Evolutionary conservation across 1,284 basidiomycete genomes (phyloP).

Genomic region (Sutorius eximius): DNA sequence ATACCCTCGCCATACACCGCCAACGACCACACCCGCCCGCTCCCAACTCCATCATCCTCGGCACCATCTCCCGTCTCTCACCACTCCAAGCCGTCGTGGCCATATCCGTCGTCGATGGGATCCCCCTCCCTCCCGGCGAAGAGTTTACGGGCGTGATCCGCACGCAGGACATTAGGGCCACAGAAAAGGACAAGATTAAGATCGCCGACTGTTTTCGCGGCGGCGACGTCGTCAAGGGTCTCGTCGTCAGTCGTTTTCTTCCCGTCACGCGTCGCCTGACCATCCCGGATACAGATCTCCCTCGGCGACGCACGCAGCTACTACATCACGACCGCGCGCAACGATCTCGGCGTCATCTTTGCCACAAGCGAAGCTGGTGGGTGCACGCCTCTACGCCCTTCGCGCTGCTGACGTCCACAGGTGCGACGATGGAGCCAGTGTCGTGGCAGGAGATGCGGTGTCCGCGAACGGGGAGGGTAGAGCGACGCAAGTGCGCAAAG

Average conservation of each 20-base stretch:
- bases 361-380: slow-evolving; percentile 80
- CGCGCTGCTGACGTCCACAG: slow-evolving; percentile 37
- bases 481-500: slow-evolving; percentile 89
- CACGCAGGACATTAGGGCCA: slow-evolving; percentile 87
- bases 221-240: slow-evolving; percentile 91
- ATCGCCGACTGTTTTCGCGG: slow-evolving; percentile 94
- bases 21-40: slow-evolving; percentile 67
- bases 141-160: slow-evolving; percentile 94
- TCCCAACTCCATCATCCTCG: slow-evolving; percentile 74
- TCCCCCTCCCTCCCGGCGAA: slow-evolving; percentile 86
- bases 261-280: not conserved
- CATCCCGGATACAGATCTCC: slow-evolving; percentile 62
- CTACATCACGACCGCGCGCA: slow-evolving; percentile 92
- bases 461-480: slow-evolving; percentile 75
- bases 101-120: slow-evolving; percentile 87
- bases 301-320: slow-evolving; percentile 92
- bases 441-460: slow-evolving; percentile 94
- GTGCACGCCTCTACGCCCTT: slow-evolving; percentile 12
- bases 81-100: slow-evolving; percentile 86
- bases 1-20: slow-evolving; percentile 60
- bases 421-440: slow-evolving; percentile 78
- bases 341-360: slow-evolving; percentile 91
- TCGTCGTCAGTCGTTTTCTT: slow-evolving; percentile 68
- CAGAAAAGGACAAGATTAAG: slow-evolving; percentile 91
- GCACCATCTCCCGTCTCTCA: slow-evolving; percentile 82